Conservation (phyloP, 2,329 filamentous ascomycete species). For the Fusarium devonianum region DNA sequence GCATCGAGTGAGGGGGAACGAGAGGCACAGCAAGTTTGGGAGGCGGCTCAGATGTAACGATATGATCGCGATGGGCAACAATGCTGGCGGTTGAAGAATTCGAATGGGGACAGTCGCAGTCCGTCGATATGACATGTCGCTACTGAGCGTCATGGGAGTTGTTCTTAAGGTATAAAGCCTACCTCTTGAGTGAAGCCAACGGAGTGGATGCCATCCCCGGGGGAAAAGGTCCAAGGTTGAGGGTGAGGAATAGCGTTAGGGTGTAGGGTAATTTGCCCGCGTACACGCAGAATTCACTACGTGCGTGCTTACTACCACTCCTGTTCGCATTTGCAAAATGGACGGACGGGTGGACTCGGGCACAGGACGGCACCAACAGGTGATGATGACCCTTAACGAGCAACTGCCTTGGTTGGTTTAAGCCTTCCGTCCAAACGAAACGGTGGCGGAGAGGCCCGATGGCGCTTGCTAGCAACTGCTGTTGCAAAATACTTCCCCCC, state of each 20-base stretch:
- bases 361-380: not conserved
- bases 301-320: too few relatives aligned
- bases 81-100: too few relatives aligned
- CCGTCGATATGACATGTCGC: not conserved
- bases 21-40: slow-evolving; percentile 14
- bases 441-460: slow-evolving; percentile 7
- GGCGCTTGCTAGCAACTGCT: not conserved
- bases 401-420: too few relatives aligned
- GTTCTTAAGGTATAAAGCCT: not conserved
- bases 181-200: too few relatives aligned
- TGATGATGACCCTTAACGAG: slow-evolving; percentile 5
- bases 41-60: slow-evolving; percentile 13
- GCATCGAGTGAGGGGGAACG: slow-evolving; percentile 27
- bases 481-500: slow-evolving; percentile 5
- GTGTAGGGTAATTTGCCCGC: too few relatives aligned
- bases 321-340: not conserved
- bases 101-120: too few relatives aligned
- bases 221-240: too few relatives aligned
- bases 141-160: slow-evolving; percentile 3
- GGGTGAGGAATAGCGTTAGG: too few relatives aligned
- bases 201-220: too few relatives aligned
- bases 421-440: slow-evolving; percentile 8
- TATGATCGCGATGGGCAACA: slow-evolving; percentile 7
- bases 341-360: slow-evolving; percentile 7
- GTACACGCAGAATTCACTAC: too few relatives aligned